Conservation (phyloP, 179 eudicot species). For the Camellia oleifera region DNA sequence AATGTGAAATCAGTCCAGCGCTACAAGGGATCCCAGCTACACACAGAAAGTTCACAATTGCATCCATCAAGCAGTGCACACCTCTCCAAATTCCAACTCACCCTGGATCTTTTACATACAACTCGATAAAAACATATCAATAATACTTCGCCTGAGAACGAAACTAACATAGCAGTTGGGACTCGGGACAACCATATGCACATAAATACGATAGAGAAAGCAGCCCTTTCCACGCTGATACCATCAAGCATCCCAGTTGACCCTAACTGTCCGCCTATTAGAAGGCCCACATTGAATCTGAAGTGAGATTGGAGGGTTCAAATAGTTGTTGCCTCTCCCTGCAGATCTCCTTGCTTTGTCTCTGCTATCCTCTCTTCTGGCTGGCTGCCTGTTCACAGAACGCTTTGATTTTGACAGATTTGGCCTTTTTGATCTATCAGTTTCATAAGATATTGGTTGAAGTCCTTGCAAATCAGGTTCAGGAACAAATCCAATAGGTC, state of each 20-base stretch:
- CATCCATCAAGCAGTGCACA: too few species aligned
- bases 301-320: conserved; percentile 28
- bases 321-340: conserved; percentile 11
- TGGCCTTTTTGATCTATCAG: conserved; percentile 23
- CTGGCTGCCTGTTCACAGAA: conserved; percentile 21
- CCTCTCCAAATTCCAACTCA: too few species aligned
- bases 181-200: too few species aligned
- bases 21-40: too few species aligned
- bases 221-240: neutral
- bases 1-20: too few species aligned
- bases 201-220: neutral
- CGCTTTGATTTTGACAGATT: conserved; percentile 27
- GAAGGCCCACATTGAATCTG: conserved; percentile 32
- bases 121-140: neutral
- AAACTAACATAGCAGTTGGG: neutral
- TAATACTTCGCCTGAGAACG: neutral
- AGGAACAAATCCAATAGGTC: conserved; percentile 50
- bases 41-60: too few species aligned
- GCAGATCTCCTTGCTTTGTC: conserved; percentile 30
- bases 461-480: conserved; percentile 72
- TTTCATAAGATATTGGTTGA: conserved; percentile 49
- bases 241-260: conserved; percentile 19
- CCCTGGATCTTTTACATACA: too few species aligned
- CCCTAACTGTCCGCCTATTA: conserved; percentile 37
- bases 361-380: conserved; percentile 36